A percentile compares a stretch with the other conserved stretches of the same genome.
These are phyloP conservation scores for Hyaloscypha bicolor DNA, from an alignment of 495 filamentous ascomycete species.

Conservation along the genomic window DNA sequence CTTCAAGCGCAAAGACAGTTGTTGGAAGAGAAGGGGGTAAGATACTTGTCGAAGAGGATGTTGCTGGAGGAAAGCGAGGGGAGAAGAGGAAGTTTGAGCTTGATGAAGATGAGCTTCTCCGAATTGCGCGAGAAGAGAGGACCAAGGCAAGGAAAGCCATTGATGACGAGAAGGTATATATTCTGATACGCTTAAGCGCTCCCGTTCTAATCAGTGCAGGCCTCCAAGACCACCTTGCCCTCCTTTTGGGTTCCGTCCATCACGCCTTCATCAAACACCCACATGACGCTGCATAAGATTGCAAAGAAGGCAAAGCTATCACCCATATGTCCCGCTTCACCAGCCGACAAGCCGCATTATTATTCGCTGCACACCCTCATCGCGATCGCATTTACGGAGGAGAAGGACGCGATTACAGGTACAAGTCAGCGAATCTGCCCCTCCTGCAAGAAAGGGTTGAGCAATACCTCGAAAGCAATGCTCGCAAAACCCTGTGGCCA, in stretches of 20 bases:
- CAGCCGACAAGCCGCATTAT: constrained; percentile 66
- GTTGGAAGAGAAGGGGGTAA: constrained; percentile 45
- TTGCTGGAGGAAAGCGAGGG: constrained; percentile 46
- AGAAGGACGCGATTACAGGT: constrained; percentile 59
- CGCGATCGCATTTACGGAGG: constrained; percentile 77
- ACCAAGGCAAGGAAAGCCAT: constrained; percentile 67
- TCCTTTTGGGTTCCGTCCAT: constrained; percentile 95
- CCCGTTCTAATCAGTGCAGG: constrained; percentile 37
- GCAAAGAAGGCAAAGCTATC: constrained; percentile 67
- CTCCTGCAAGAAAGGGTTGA: constrained; percentile 81
- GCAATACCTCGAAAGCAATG: constrained; percentile 81
- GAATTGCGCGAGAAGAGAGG: constrained; percentile 70
- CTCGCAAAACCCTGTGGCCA: constrained; percentile 93
- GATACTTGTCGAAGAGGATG: constrained; percentile 49
- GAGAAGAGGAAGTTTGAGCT: constrained; percentile 81
- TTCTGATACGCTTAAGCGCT: constrained; percentile 10
- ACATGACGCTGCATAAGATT: constrained; percentile 53
- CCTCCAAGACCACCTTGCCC: constrained; percentile 72
- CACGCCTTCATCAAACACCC: constrained; percentile 63
- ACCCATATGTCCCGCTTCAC: constrained; percentile 80
- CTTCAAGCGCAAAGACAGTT: constrained; percentile 35
- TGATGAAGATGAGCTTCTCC: constrained; percentile 76
- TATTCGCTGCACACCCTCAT: constrained; percentile 85
- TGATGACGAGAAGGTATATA: constrained; percentile 71
- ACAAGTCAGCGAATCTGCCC: constrained; percentile 71